Evolutionary conservation across 2,329 filamentous ascomycete genomes (phyloP).

Genomic region (Ophiosphaerella korrae): DNA sequence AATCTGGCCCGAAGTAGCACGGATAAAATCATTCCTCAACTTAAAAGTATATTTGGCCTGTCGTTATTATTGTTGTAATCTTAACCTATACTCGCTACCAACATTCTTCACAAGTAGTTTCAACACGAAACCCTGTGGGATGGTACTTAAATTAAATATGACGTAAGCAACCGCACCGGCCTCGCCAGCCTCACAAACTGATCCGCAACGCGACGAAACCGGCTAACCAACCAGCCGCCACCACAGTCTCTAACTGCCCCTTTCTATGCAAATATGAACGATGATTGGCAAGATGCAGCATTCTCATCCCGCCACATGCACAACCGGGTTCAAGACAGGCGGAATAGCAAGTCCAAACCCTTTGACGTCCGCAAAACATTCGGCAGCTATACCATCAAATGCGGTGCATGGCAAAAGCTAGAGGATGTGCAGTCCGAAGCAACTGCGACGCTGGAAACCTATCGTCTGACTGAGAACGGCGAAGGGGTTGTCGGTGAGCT

Average conservation of each 20-base stretch:
- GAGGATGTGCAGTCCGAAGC: constrained; percentile 4
- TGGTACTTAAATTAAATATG: no score
- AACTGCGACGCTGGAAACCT: constrained; percentile 21
- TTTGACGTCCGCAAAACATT: constrained; percentile 33
- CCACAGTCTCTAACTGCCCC: neutral
- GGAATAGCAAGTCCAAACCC: constrained; percentile 16
- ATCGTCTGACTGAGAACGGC: constrained; percentile 23
- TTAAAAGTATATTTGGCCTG: no score
- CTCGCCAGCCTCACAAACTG: no score
- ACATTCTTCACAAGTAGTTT: no score
- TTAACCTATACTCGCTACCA: no score
- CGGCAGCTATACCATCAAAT: constrained; percentile 29
- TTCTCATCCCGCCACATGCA: constrained; percentile 32
- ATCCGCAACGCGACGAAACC: no score
- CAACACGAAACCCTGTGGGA: no score
- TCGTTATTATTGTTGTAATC: no score
- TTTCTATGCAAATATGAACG: constrained; percentile 8
- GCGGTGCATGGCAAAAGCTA: constrained; percentile 22
- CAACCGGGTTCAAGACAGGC: constrained; percentile 17
- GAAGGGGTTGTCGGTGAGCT: constrained; percentile 28
- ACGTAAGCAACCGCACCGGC: no score
- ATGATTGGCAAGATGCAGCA: constrained; percentile 33
- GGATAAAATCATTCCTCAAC: no score
- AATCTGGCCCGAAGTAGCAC: no score
- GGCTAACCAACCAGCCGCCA: no score